A percentile compares a stretch with the other conserved stretches of the same genome.
Conservation (phyloP, 495 filamentous ascomycete genomes). For the Xanthoparmelia taractica region DNA sequence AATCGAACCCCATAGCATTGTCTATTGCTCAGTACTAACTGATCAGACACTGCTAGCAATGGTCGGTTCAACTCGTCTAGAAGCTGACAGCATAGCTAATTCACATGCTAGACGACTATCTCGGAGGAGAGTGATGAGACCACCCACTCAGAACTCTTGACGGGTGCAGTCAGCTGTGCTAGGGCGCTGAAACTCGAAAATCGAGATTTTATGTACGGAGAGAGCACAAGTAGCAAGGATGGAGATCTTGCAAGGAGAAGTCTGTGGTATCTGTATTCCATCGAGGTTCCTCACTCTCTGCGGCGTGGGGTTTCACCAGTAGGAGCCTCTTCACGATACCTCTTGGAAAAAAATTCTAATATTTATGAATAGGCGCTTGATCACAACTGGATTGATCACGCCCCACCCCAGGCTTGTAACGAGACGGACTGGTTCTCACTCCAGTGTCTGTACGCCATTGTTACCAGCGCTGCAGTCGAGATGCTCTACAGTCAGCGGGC, state of each 20-base stretch:
- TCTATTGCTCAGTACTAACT: too few relatives aligned
- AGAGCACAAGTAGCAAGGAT: slow-evolving; percentile 8
- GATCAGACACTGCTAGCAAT: too few relatives aligned
- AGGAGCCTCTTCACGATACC: slow-evolving; percentile 1
- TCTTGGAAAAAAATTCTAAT: background rate
- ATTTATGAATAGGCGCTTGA: background rate
- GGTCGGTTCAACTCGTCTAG: too few relatives aligned
- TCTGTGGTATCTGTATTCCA: slow-evolving; percentile 9
- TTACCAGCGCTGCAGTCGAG: slow-evolving; percentile 8
- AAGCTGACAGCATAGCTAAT: background rate
- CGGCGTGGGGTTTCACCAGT: slow-evolving; percentile 9
- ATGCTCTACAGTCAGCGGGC: slow-evolving; percentile 10
- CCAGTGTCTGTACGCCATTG: slow-evolving; percentile 8
- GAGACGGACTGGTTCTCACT: slow-evolving; percentile 10
- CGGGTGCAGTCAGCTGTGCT: slow-evolving; percentile 12
- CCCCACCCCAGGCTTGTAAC: background rate
- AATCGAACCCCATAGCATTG: too few relatives aligned
- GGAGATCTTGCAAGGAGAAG: slow-evolving; percentile 1
- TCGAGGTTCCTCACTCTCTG: slow-evolving; percentile 6
- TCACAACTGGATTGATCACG: slow-evolving; percentile 12
- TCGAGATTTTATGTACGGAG: slow-evolving; percentile 2
- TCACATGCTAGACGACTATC: background rate
- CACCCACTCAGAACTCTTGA: slow-evolving; percentile 3
- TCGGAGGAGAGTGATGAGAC: slow-evolving; percentile 5
- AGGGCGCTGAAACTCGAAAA: slow-evolving; percentile 8